These are phyloP conservation scores for Sugiyamaella boreocaroliniensis DNA, from an alignment of 805 yeast species.

Conservation along the genomic window DNA sequence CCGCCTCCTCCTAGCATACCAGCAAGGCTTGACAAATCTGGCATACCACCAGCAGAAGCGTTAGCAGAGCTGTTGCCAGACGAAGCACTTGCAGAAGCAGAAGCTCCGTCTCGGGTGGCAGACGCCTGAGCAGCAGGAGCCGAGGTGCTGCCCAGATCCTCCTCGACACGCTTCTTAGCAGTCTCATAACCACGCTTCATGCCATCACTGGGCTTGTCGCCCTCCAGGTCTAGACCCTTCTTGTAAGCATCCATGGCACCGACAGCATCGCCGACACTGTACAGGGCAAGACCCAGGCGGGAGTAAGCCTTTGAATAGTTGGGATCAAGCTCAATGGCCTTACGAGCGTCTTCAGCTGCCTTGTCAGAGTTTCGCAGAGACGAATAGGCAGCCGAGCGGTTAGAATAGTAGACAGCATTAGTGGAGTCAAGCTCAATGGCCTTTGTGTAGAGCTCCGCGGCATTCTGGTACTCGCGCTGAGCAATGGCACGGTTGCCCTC, in stretches of 20 bases:
- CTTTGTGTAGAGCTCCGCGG: constrained; percentile 69
- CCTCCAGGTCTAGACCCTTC: constrained; percentile 81
- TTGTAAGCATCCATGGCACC: constrained; percentile 88
- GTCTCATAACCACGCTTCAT: constrained; percentile 93
- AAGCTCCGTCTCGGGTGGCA: constrained; percentile 26
- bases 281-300: constrained; percentile 88
- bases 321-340: constrained; percentile 73
- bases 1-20: constrained; percentile 48
- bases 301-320: constrained; percentile 87
- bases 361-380: constrained; percentile 64
- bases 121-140: constrained; percentile 27
- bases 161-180: constrained; percentile 81
- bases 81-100: constrained; percentile 29
- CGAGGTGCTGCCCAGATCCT: constrained; percentile 42
- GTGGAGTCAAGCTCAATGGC: constrained; percentile 66
- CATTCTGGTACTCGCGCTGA: constrained; percentile 57
- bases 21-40: constrained; percentile 59
- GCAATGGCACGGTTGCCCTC: constrained; percentile 93
- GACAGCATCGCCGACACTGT: constrained; percentile 88
- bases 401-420: constrained; percentile 81
- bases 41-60: constrained; percentile 46
- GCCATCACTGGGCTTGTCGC: constrained; percentile 74
- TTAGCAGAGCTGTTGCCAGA: background rate
- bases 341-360: constrained; percentile 79
- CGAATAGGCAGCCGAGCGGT: constrained; percentile 95